Evolutionary conservation across 441 rosid species (phyloP).

Genomic region (Macaranga tanarius): DNA sequence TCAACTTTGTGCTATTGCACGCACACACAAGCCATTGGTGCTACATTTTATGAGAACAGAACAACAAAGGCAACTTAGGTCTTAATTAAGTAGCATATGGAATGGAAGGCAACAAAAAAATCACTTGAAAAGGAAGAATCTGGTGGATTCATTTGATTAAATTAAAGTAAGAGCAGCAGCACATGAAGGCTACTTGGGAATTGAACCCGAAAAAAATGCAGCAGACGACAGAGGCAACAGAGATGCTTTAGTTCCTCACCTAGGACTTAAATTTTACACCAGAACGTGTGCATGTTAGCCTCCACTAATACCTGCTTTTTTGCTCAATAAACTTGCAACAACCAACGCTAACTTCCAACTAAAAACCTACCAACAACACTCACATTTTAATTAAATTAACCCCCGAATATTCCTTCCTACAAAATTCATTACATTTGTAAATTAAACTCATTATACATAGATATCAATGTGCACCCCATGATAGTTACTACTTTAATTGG

Average conservation of each 20-base stretch:
- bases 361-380: slow-evolving; percentile 22
- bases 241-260: slow-evolving; percentile 22
- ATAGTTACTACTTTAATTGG: too few relatives aligned
- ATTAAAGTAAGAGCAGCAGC: slow-evolving; percentile 15
- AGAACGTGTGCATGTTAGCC: slow-evolving; percentile 59
- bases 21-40: background rate
- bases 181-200: slow-evolving; percentile 46
- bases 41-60: slow-evolving; percentile 2
- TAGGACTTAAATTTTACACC: background rate
- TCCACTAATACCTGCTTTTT: slow-evolving; percentile 44
- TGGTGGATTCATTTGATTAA: background rate
- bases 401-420: slow-evolving; percentile 5
- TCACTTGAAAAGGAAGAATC: background rate
- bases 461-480: slow-evolving; percentile 5
- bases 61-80: too few relatives aligned
- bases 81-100: slow-evolving; percentile 6
- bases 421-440: background rate
- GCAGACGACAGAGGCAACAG: background rate
- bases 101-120: background rate
- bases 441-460: background rate
- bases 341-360: slow-evolving; percentile 35
- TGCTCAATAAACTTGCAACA: slow-evolving; percentile 16
- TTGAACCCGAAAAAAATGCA: background rate
- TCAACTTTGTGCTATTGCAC: too few relatives aligned
- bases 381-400: slow-evolving; percentile 15